Conservation (phyloP, 495 filamentous ascomycete species). For the Podospora conica region DNA sequence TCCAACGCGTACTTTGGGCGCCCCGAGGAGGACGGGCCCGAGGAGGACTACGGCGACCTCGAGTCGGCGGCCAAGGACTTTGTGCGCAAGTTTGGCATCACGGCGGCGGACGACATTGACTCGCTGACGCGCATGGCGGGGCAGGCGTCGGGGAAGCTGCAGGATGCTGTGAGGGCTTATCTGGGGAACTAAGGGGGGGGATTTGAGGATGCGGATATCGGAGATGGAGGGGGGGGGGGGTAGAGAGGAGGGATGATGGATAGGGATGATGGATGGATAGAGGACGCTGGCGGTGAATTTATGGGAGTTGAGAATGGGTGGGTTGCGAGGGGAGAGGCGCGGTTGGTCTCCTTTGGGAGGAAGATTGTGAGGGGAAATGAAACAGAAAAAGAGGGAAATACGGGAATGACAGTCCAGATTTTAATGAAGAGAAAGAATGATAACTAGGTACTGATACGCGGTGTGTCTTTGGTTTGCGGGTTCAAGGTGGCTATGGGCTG, state of each 20-base stretch:
- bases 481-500: too few species aligned
- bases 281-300: too few species aligned
- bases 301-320: too few species aligned
- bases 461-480: too few species aligned
- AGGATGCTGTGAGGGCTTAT: constrained; percentile 85
- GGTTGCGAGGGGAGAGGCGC: too few species aligned
- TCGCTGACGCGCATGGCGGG: constrained; percentile 75
- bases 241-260: too few species aligned
- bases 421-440: background rate
- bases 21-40: constrained; percentile 64
- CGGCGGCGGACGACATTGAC: constrained; percentile 90
- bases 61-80: constrained; percentile 93
- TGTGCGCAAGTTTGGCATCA: constrained; percentile 87
- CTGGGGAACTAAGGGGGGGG: constrained; percentile 40
- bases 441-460: too few species aligned
- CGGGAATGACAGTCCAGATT: background rate
- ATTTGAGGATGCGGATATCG: background rate
- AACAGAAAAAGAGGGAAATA: background rate
- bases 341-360: background rate
- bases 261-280: too few species aligned
- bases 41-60: constrained; percentile 75
- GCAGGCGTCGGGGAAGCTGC: constrained; percentile 75
- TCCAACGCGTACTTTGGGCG: constrained; percentile 96
- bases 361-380: background rate
- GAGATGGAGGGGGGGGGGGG: background rate